Conservation (phyloP, 2,329 filamentous ascomycete species). For the Elsinoe perseae region DNA sequence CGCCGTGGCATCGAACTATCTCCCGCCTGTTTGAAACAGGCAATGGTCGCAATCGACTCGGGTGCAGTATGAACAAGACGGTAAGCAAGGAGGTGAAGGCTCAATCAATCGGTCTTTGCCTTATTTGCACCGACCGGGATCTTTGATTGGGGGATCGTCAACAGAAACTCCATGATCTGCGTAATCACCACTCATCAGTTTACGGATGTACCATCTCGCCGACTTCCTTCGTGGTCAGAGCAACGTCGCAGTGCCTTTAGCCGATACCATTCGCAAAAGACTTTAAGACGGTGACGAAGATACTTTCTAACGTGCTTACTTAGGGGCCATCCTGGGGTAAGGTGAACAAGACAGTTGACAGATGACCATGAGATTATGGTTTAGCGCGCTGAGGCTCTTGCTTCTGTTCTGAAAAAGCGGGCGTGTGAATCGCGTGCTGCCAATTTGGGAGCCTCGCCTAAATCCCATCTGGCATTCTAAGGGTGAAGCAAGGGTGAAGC, state of each 20-base stretch:
- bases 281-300: not conserved
- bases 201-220: not conserved
- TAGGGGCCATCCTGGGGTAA: not conserved
- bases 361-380: not conserved
- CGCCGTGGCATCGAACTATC: not conserved
- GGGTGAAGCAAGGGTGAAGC: not conserved
- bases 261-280: too few species aligned
- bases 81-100: constrained; percentile 6
- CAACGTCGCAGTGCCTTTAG: not conserved
- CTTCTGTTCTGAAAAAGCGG: constrained; percentile 1
- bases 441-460: constrained; percentile 12
- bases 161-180: constrained; percentile 6
- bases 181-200: not conserved
- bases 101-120: constrained; percentile 10
- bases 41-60: constrained; percentile 9
- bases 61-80: not conserved
- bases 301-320: constrained; percentile 4
- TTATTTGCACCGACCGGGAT: constrained; percentile 9
- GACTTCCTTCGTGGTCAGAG: not conserved
- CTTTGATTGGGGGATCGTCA: constrained; percentile 14
- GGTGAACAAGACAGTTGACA: not conserved
- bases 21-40: constrained; percentile 12
- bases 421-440: constrained; percentile 14
- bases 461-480: constrained; percentile 8
- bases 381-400: constrained; percentile 12